A percentile compares a stretch with the other conserved stretches of the same genome.
These are phyloP conservation scores for Physcomitrellopsis africana DNA, from an alignment of 225 moss, liverwort and hornwort species.

Conservation along the genomic window DNA sequence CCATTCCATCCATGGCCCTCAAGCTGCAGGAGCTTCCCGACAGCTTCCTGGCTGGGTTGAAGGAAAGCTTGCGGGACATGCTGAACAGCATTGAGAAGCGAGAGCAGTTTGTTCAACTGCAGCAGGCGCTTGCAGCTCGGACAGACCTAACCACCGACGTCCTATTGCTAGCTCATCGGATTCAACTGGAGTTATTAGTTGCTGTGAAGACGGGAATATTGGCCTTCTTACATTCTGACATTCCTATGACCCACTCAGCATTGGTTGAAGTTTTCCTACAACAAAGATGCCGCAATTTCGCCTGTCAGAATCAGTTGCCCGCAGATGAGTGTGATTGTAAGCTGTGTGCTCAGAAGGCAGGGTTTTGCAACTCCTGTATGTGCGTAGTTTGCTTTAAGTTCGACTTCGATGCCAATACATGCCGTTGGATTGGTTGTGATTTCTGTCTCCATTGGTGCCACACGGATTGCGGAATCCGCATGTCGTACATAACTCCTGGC, in stretches of 20 bases:
- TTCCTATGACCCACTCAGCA: slow-evolving; percentile 73
- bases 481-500: slow-evolving; percentile 88
- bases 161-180: slow-evolving; percentile 77
- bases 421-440: slow-evolving; percentile 99
- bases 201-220: slow-evolving; percentile 92
- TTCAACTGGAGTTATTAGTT: slow-evolving; percentile 89
- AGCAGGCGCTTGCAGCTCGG: slow-evolving; percentile 78
- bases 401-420: slow-evolving; percentile 96
- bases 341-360: slow-evolving; percentile 81
- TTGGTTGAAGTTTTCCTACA: slow-evolving; percentile 87
- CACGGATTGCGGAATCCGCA: slow-evolving; percentile 93
- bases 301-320: slow-evolving; percentile 84
- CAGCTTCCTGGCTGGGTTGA: slow-evolving; percentile 70
- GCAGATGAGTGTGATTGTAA: slow-evolving; percentile 98
- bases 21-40: slow-evolving; percentile 87
- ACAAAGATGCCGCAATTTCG: slow-evolving; percentile 86
- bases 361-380: slow-evolving; percentile 99
- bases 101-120: slow-evolving; percentile 85
- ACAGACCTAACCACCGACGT: slow-evolving; percentile 73
- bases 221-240: slow-evolving; percentile 84
- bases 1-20: slow-evolving; percentile 78
- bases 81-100: slow-evolving; percentile 86
- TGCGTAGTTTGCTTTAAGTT: slow-evolving; percentile 97
- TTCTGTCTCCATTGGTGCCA: slow-evolving; percentile 99
- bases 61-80: slow-evolving; percentile 81